Percentiles rank a stretch among this genome's conserved stretches.
These are phyloP conservation scores for Eutrema yunnanense DNA, from an alignment of 345 rosid genomes.

Conservation along the genomic window DNA sequence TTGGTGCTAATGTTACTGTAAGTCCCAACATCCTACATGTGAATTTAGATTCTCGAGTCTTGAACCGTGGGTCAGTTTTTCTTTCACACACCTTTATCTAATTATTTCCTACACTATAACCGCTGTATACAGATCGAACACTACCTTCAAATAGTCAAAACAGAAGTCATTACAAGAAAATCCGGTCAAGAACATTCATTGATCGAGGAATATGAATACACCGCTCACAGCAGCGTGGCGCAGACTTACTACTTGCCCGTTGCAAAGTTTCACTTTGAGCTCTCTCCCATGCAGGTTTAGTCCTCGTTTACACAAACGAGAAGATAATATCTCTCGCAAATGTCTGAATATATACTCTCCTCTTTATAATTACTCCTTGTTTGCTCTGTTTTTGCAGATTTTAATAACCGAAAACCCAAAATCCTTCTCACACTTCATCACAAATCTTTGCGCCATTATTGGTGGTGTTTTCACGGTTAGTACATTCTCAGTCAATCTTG, in stretches of 20 bases:
- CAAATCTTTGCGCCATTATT: constrained; percentile 91
- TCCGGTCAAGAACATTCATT: constrained; percentile 37
- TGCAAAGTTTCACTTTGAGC: constrained; percentile 86
- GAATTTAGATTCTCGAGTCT: background rate
- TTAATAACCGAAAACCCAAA: constrained; percentile 66
- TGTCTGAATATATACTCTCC: background rate
- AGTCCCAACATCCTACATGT: constrained; percentile 28
- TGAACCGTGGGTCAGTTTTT: background rate
- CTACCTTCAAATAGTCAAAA: constrained; percentile 90
- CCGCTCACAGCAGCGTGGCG: constrained; percentile 85
- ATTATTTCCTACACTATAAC: background rate
- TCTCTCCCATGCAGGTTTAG: constrained; percentile 97
- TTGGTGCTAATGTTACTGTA: constrained; percentile 96
- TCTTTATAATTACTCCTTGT: background rate
- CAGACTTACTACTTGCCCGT: constrained; percentile 66
- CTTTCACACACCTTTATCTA: background rate
- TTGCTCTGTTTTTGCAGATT: constrained; percentile 48
- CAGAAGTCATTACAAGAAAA: constrained; percentile 62
- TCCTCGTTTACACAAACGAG: background rate
- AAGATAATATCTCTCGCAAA: background rate
- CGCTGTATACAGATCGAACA: constrained; percentile 70
- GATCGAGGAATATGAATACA: constrained; percentile 85
- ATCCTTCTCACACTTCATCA: constrained; percentile 91
- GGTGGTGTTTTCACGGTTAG: constrained; percentile 98
- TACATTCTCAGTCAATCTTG: constrained; percentile 3